Evolutionary conservation across 148 eudicot species (phyloP).

Genomic region (Chenopodium formosanum): DNA sequence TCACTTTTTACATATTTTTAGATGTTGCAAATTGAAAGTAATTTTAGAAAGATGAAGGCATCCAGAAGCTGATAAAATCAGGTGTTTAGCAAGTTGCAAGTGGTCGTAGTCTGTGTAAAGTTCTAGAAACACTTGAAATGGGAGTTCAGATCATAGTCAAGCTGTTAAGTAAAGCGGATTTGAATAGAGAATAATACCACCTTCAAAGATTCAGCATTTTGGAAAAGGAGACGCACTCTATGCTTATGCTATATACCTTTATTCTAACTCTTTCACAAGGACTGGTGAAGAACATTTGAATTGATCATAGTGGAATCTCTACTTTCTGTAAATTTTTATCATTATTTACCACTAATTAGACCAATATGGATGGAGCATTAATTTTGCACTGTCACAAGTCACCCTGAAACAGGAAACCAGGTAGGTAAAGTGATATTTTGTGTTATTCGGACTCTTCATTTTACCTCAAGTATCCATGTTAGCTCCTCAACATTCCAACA

Average conservation of each 20-base stretch:
- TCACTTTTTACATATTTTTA: too few relatives aligned
- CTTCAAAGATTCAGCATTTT: not conserved
- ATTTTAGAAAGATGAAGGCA: too few relatives aligned
- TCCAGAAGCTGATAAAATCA: not conserved
- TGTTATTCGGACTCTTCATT: not conserved
- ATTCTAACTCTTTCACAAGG: slow-evolving; percentile 1
- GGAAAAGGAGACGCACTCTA: slow-evolving; percentile 1
- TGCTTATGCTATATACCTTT: not conserved
- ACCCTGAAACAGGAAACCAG: too few relatives aligned
- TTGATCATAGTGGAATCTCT: slow-evolving; percentile 4
- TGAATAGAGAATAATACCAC: not conserved
- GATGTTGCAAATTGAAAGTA: too few relatives aligned
- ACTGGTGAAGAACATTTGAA: slow-evolving; percentile 4
- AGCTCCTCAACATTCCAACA: not conserved
- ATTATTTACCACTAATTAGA: not conserved
- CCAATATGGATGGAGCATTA: not conserved
- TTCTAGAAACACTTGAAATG: not conserved
- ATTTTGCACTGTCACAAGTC: too few relatives aligned
- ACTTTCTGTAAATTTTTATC: not conserved
- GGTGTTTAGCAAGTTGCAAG: not conserved
- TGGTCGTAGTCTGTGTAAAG: not conserved
- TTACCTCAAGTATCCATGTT: not conserved
- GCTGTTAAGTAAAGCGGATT: not conserved
- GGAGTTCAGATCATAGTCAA: not conserved
- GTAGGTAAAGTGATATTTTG: not conserved